A percentile compares a stretch with the other conserved stretches of the same genome.
Evolutionary conservation across 495 filamentous ascomycete species (phyloP).

Genomic region (Neurospora africana): DNA sequence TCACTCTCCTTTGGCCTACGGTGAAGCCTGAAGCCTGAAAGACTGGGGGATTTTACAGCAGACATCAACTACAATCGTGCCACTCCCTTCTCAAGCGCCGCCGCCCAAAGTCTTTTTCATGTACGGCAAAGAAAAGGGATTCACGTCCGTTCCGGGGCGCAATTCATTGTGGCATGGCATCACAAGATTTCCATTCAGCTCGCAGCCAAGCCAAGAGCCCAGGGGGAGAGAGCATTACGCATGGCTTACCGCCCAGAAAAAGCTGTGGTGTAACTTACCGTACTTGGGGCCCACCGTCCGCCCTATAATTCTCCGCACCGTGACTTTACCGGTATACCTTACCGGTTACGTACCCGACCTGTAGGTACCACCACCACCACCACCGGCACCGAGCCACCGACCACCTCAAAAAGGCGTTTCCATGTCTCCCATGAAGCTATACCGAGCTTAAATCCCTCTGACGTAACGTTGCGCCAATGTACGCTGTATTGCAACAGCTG

Average conservation of each 20-base stretch:
- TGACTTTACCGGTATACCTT: background rate
- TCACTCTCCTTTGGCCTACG: background rate
- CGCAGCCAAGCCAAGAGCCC: background rate
- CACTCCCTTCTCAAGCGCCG: background rate
- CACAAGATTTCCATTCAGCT: background rate
- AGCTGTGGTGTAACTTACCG: background rate
- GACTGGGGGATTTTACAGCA: background rate
- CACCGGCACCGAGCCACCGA: conserved; percentile 33
- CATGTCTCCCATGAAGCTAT: conserved; percentile 34
- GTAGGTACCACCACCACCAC: conserved; percentile 37
- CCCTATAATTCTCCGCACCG: background rate
- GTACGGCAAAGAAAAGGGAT: background rate
- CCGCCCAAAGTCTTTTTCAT: no score
- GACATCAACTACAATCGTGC: background rate
- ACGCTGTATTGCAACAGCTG: background rate
- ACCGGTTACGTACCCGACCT: background rate
- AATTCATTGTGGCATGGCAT: background rate
- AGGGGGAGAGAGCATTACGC: background rate
- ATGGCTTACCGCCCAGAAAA: background rate
- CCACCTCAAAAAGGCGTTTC: conserved; percentile 20
- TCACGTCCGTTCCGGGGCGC: background rate
- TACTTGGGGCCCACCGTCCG: background rate
- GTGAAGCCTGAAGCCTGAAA: background rate
- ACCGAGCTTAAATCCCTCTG: background rate
- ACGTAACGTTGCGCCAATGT: conserved; percentile 23